Evolutionary conservation across 2,329 filamentous ascomycete genomes (phyloP).

Genomic region (Amauroascus niger): DNA sequence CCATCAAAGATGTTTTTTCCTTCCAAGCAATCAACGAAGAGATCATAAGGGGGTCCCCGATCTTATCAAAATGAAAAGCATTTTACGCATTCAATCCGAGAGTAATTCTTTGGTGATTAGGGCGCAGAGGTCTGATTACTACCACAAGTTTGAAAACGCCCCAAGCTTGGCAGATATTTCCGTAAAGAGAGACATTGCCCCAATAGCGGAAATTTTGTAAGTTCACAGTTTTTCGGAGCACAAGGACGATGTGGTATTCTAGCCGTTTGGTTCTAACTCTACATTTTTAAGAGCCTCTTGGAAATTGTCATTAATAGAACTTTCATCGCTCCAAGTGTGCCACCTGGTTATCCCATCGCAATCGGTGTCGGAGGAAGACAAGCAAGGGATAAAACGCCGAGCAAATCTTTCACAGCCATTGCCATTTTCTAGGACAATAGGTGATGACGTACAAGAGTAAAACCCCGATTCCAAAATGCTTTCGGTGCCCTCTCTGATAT

Average conservation of each 20-base stretch:
- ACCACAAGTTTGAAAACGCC: no score
- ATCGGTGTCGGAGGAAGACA: background rate
- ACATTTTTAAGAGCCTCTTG: conserved; percentile 1
- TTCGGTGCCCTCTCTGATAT: conserved; percentile 7
- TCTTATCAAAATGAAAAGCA: no score
- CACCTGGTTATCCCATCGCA: background rate
- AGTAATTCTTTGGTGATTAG: no score
- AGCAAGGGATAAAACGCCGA: background rate
- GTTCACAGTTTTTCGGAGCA: no score
- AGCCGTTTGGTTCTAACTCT: background rate
- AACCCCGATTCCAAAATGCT: conserved; percentile 15
- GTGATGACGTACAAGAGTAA: background rate
- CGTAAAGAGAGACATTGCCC: no score
- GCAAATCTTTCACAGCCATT: background rate
- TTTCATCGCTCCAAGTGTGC: background rate
- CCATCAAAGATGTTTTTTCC: no score
- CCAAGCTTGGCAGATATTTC: no score
- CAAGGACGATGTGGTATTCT: no score
- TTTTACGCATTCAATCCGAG: background rate
- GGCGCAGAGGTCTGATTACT: no score
- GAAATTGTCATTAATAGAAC: conserved; percentile 2
- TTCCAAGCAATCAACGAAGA: no score
- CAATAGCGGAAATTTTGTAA: no score
- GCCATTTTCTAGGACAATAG: background rate
- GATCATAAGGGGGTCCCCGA: no score